phyloP scores from a whole-genome alignment of 768 basidiomycete species.

The Phlegmacium glaucopus region DNA sequence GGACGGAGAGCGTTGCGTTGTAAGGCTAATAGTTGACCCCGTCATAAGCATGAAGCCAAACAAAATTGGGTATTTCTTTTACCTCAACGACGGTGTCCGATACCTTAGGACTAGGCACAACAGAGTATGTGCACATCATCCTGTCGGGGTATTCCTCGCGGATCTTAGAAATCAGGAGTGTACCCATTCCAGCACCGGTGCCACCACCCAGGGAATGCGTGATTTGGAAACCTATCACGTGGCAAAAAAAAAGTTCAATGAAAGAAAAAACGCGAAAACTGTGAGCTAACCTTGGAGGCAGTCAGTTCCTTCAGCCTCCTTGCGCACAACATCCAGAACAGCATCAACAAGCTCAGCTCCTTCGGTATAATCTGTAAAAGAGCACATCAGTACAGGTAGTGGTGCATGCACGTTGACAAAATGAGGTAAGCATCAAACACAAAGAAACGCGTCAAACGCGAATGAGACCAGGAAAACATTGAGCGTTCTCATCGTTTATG shows the following conservation, averaged over 20 bases:
- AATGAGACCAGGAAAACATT: not conserved
- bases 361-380: slow-evolving; percentile 73
- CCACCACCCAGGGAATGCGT: slow-evolving; percentile 99
- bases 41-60: not conserved
- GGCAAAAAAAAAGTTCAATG: slow-evolving; percentile 8
- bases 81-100: slow-evolving; percentile 99
- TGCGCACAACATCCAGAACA: slow-evolving; percentile 96
- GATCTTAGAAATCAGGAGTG: slow-evolving; percentile 97
- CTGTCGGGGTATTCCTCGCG: slow-evolving; percentile 98
- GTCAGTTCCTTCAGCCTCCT: slow-evolving; percentile 97
- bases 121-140: slow-evolving; percentile 99
- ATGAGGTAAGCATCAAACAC: slow-evolving; percentile 5
- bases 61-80: slow-evolving; percentile 4
- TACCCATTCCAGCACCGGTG: slow-evolving; percentile 99
- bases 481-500: not conserved
- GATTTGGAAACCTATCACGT: slow-evolving; percentile 86
- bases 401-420: slow-evolving; percentile 17
- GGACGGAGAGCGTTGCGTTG: slow-evolving; percentile 97
- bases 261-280: slow-evolving; percentile 15
- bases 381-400: slow-evolving; percentile 2
- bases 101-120: slow-evolving; percentile 95
- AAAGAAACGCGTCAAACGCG: slow-evolving; percentile 21
- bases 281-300: slow-evolving; percentile 76
- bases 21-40: slow-evolving; percentile 79
- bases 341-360: slow-evolving; percentile 99